Percentiles rank a stretch among this genome's conserved stretches.
phyloP scores from a whole-genome alignment of 257 asterid species.

The Gentiana straminea region DNA sequence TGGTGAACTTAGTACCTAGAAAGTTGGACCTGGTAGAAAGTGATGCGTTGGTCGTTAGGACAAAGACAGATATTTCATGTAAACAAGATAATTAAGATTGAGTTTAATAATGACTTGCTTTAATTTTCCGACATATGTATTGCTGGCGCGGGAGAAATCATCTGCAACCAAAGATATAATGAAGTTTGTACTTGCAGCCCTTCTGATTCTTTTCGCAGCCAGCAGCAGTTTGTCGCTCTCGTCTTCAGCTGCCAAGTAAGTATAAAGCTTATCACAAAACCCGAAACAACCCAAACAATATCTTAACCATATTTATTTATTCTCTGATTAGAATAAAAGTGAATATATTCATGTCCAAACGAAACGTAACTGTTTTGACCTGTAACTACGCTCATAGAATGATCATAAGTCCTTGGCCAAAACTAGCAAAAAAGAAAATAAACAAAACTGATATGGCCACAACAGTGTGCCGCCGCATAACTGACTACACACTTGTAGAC shows the following conservation, averaged over 20 bases:
- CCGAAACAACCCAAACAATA: too few species aligned
- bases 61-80: neutral
- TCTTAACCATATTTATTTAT: too few species aligned
- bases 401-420: too few species aligned
- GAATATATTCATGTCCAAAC: too few species aligned
- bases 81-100: neutral
- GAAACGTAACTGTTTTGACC: too few species aligned
- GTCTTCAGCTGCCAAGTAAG: constrained; percentile 48
- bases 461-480: too few species aligned
- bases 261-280: too few species aligned
- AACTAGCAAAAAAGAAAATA: too few species aligned
- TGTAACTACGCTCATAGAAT: too few species aligned
- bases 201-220: constrained; percentile 70
- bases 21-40: constrained; percentile 64
- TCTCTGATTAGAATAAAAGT: too few species aligned
- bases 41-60: constrained; percentile 4
- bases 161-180: constrained; percentile 72
- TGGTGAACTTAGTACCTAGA: constrained; percentile 84
- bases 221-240: constrained; percentile 62
- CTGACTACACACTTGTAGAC: too few species aligned
- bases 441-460: too few species aligned
- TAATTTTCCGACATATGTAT: constrained; percentile 75
- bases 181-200: constrained; percentile 81
- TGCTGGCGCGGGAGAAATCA: constrained; percentile 90
- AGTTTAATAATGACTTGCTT: constrained; percentile 26